Conservation (phyloP, 257 asterid genomes). For the Forsythia suspensa region DNA sequence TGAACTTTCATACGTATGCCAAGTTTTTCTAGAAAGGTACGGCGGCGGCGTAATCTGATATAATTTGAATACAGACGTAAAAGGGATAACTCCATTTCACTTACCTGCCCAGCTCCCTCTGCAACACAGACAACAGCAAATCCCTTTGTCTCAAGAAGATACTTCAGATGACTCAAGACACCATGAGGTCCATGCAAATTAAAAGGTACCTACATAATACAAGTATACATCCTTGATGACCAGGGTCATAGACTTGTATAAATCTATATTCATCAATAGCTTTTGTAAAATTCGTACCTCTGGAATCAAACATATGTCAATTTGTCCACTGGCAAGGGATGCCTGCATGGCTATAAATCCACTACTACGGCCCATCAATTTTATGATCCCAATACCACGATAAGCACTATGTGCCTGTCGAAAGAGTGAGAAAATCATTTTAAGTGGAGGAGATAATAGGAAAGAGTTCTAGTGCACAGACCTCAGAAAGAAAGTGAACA, state of each 20-base stretch:
- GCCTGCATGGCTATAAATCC: conserved; percentile 99
- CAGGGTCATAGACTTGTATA: background rate
- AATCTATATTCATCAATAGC: background rate
- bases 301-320: conserved; percentile 90
- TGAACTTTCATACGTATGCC: too few relatives aligned
- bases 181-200: conserved; percentile 94
- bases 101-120: conserved; percentile 97
- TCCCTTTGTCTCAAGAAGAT: conserved; percentile 85
- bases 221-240: conserved; percentile 12
- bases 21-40: too few relatives aligned
- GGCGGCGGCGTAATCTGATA: too few relatives aligned
- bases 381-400: conserved; percentile 90
- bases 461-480: too few relatives aligned
- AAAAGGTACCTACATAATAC: conserved; percentile 58
- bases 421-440: conserved; percentile 10
- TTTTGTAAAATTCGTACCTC: conserved; percentile 51
- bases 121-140: conserved; percentile 96
- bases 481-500: too few relatives aligned
- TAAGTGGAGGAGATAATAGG: too few relatives aligned
- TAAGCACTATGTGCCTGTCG: conserved; percentile 97
- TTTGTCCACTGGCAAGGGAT: conserved; percentile 97
- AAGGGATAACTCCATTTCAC: conserved; percentile 12
- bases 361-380: conserved; percentile 96
- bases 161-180: conserved; percentile 72
- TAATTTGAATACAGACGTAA: background rate